Evolutionary conservation across 345 rosid genomes (phyloP), one percentile per base, ranked within the genome.

Genomic region (Melaleuca alternifolia): DNA sequence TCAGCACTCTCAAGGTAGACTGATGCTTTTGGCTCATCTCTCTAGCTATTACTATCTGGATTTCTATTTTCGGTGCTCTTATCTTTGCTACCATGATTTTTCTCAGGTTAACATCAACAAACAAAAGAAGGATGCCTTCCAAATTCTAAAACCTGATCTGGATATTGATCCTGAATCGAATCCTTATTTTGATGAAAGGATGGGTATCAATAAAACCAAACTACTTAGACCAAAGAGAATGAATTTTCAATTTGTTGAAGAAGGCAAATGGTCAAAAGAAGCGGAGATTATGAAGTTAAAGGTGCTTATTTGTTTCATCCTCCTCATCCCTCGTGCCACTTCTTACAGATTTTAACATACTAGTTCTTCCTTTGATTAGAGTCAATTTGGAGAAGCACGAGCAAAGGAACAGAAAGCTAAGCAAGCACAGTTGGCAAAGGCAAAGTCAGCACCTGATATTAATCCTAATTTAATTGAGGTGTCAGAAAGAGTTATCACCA

Each of bases 401-500:
- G 98, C 96, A 77, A 96, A 92, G 88, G 99, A 97, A 91, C 92
- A 94, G 50, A 96, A 92, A 92, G 96, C 95, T 51, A 96, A 96
- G 93, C 99, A 96, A 90, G 98, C 98, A 12, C 94, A 95, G 65
- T 90, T 94, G 92, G 98, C 99, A 11, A 97, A 94, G 91, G 98
- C 94, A 24, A 97, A 92, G 88, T 93, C 92, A 54, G 94, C 93
- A 87, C 89, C 95, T 88, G 98, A 97, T 90, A 93, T 96, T 84
- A 97, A 96, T 92, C 99, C 99, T 13, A 97, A 97, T 93, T 87
- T 97, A 89, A 97, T 96, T 82, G 98, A 95, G 95, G 98, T 97
- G 23, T 89, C 96, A 0, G 99, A 96, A 88, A 93, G 99, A 89
- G 91, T 91, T 84, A 88, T 92, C 52, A 93, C 91, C 54, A 95